Base-by-base conservation (phyloP, 208 protist genomes). In the Histomonas meleagridis region DNA sequence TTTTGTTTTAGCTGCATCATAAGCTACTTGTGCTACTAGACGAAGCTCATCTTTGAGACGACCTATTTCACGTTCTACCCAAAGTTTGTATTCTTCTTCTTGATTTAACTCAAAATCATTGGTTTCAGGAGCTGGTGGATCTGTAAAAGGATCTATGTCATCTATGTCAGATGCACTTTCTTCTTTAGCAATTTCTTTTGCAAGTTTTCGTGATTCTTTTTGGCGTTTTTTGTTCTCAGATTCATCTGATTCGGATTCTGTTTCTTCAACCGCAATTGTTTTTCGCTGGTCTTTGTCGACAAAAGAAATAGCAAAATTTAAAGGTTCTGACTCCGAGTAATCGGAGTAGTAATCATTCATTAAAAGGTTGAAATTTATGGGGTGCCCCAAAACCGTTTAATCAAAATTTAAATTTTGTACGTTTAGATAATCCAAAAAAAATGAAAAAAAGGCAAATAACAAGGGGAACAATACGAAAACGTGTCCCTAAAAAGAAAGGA, bases 31-130 rank as follows among this genome's bases (percentile, higher is more conserved):
- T 48, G 70, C 70, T 46, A 49, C 70, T n/a, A 46, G 46, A 28
- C n/a, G n/a, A 14, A 46, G 23, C 28, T 79, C 70, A 46, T 79
- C 40, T 5, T 40, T 23, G 49, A 79, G n/a, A 12, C 70, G 3
- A n/a, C 16, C 38, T 21, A 79, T 40, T 79, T 79, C 70, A 46
- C 70, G 32, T 1, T 79, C 70, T 32, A 79, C 70, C 70, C 70
- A 79, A n/a, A 79, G 21, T n/a, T 14, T 40, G 38, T 79, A 79
- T 79, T 79, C 70, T n/a, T n/a, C 70, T n/a, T 79, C 70, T 79
- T 79, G 40, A 23, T 79, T 51, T 32, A 40, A 4, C 49, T 79
- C 40, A 18, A 49, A 46, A 79, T 79, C 70, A 49, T 79, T 79
- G 18, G 70, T 49, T 46, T 79, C 70, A 51, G 70, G 70, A 2